phyloP scores from a whole-genome alignment of 805 yeast genomes.

The Monosporozyma aerobia region DNA sequence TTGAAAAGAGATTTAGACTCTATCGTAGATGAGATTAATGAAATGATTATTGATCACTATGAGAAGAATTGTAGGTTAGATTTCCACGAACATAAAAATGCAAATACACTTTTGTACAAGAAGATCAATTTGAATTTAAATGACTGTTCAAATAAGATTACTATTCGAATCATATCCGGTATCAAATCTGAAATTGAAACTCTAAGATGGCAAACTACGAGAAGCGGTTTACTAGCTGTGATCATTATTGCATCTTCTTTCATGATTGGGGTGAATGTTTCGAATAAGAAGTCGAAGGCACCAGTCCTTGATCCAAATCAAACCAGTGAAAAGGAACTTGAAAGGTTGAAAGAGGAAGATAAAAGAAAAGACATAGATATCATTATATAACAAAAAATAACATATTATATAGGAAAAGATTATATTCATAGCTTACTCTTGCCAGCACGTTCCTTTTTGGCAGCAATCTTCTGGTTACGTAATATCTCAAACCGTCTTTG shows the following conservation, averaged over 20 bases:
- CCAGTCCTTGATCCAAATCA: background rate
- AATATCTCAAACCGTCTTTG: constrained; percentile 55
- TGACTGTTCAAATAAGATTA: constrained; percentile 75
- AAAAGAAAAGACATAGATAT: constrained; percentile 1
- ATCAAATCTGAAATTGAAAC: constrained; percentile 81
- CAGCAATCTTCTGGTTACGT: constrained; percentile 34
- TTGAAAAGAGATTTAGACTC: constrained; percentile 65
- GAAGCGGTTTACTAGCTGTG: constrained; percentile 77
- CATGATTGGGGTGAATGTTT: constrained; percentile 42
- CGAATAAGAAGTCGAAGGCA: constrained; percentile 23
- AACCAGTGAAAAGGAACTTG: background rate
- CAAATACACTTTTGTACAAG: constrained; percentile 68
- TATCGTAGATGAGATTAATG: constrained; percentile 68
- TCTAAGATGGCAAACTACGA: constrained; percentile 85
- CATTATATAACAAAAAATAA: background rate
- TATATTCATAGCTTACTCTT: constrained; percentile 2
- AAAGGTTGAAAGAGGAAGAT: constrained; percentile 1
- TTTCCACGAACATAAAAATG: constrained; percentile 76
- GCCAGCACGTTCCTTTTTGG: constrained; percentile 16
- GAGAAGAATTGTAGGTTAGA: constrained; percentile 77
- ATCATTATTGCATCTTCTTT: constrained; percentile 53
- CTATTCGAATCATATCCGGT: constrained; percentile 71
- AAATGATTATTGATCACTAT: constrained; percentile 44
- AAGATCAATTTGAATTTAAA: constrained; percentile 61
- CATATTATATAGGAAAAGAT: background rate